Base-by-base conservation (phyloP, 768 basidiomycete genomes). In the Amanita pseudoporphyria region DNA sequence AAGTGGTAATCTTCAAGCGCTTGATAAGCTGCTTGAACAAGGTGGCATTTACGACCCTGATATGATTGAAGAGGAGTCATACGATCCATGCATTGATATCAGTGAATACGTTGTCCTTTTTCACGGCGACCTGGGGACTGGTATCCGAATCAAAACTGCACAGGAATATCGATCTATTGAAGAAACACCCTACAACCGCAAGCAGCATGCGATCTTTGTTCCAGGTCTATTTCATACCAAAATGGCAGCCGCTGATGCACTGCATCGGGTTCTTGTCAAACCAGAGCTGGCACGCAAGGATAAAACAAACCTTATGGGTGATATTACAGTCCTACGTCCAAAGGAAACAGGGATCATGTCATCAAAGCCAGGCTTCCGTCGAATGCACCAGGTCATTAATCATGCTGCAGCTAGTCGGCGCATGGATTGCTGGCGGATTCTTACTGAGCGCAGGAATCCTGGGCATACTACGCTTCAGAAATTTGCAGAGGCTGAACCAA, bases 201-300 rank as follows among this genome's bases (percentile, higher is more conserved):
- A 58, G 16, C 57, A 60, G 46, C 56, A 21, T 43, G 50, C 60
- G 1, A 38, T 60, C 16, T 60, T 55, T 37, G 43, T 63, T 1
- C 51, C 52, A 13, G 63, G 63, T 3, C 45, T 62, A 6, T 63
- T 64, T 41, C 63, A 64, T 44, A 28, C 56, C 16, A 60, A 63
- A 46, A 63, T 64, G 62, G 62, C 63, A 1, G 51, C 50, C 53
- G 62, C 55, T 1, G 60, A 63, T 37, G 58, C 58, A 3, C 39
- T 62, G 6, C 61, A 58, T 53, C 37, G 57, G 4, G 59, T 57
- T 13, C 56, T 63, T 44, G 47, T 60, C 32, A 54, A 60, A n/a
- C 45, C 42, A 19, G 30, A 45, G 0, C 10, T 40, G 3, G 53
- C 50, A 0, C 47, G 52, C 13, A 47, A 55, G 32, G 59, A 62